Percentiles rank a stretch among this genome's conserved stretches.
Conservation (phyloP, 225 moss, liverwort and hornwort genomes). For the Pseudisothecium myosuroides region DNA sequence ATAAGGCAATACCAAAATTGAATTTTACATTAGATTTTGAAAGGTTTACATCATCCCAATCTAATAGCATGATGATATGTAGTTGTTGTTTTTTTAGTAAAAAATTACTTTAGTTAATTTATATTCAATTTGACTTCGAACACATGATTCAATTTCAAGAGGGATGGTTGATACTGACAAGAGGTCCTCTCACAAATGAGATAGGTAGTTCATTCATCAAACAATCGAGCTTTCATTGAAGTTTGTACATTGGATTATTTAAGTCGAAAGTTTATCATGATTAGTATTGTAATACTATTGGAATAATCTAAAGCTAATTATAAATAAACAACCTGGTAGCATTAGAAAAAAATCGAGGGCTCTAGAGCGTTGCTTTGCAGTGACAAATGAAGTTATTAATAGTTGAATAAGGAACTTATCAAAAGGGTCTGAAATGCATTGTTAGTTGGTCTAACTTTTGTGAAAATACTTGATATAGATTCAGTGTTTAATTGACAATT, state of each 20-base stretch:
- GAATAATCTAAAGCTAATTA: too few species aligned
- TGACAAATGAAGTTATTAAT: too few species aligned
- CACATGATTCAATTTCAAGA: not conserved
- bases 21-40: not conserved
- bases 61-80: not conserved
- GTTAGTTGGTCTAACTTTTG: too few species aligned
- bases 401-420: too few species aligned
- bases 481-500: too few species aligned
- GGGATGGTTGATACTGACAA: not conserved
- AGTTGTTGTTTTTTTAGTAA: accelerated
- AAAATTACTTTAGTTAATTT: not conserved
- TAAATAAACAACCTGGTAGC: too few species aligned
- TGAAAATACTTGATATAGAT: too few species aligned
- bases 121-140: not conserved
- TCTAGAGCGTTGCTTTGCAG: too few species aligned
- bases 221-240: not conserved
- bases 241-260: not conserved
- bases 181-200: too few species aligned
- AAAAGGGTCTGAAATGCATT: too few species aligned
- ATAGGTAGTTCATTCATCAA: not conserved
- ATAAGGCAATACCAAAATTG: not conserved
- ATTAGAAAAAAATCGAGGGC: too few species aligned
- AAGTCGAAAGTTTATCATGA: not conserved
- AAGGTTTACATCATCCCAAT: not conserved
- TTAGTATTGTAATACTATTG: too few species aligned